phyloP scores from a whole-genome alignment of 192 early-diverging fungal genomes.

The Coemansia sp. region DNA sequence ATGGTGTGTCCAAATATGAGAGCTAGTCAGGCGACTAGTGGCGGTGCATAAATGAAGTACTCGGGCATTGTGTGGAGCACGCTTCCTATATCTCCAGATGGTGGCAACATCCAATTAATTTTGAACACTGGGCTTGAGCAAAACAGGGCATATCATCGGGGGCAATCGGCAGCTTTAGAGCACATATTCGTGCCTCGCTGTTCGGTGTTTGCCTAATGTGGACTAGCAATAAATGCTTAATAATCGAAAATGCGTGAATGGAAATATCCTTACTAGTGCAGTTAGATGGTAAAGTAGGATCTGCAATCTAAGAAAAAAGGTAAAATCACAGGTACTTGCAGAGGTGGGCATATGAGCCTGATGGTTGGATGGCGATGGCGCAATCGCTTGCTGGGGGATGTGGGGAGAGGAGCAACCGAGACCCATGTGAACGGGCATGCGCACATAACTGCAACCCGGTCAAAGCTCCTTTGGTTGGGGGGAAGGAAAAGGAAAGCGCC shows the following conservation, averaged over 20 bases:
- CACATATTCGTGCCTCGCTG: neutral
- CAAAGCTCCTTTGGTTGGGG: neutral
- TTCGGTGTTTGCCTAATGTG: neutral
- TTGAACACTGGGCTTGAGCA: neutral
- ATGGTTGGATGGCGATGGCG: constrained; percentile 8
- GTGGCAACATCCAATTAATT: neutral
- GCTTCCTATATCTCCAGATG: constrained; percentile 1
- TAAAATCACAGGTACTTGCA: neutral
- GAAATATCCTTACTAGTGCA: neutral
- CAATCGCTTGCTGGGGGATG: neutral
- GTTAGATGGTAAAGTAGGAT: neutral
- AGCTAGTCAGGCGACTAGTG: constrained; percentile 2
- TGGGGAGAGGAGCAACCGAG: constrained; percentile 2
- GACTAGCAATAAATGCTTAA: neutral
- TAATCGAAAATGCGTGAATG: neutral
- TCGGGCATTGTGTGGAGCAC: neutral
- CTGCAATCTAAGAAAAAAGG: neutral
- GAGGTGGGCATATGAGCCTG: neutral
- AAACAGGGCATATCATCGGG: neutral
- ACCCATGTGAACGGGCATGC: constrained; percentile 3
- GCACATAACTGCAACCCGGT: constrained; percentile 4
- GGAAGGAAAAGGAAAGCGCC: neutral
- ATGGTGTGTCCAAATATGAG: neutral
- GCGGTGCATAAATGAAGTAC: constrained; percentile 1
- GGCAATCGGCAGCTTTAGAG: neutral